Conservation (phyloP, 495 filamentous ascomycete genomes). For the Parmelia sp. region DNA sequence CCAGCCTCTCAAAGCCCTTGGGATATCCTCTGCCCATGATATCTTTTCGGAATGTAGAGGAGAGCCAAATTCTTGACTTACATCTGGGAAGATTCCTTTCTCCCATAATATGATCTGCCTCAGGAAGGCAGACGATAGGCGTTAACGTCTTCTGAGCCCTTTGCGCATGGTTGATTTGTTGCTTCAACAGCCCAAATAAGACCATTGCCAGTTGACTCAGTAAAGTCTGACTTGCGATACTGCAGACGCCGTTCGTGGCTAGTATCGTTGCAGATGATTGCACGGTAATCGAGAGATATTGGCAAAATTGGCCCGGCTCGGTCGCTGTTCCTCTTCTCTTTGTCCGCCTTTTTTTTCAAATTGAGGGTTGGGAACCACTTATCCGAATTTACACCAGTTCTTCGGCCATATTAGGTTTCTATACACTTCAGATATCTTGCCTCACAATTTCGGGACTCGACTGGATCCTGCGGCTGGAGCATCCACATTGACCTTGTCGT, state of each 20-base stretch:
- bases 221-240: background rate
- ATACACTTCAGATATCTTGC: background rate
- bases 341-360: background rate
- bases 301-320: background rate
- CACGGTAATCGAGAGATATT: background rate
- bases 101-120: background rate
- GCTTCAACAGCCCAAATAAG: background rate
- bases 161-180: background rate
- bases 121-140: background rate
- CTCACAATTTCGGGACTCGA: background rate
- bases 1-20: background rate
- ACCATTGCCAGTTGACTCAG: background rate
- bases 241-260: background rate
- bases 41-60: background rate
- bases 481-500: background rate
- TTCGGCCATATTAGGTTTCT: background rate
- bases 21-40: background rate
- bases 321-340: background rate
- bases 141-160: background rate
- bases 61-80: background rate
- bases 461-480: background rate
- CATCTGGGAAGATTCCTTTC: background rate
- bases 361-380: background rate
- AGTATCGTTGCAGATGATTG: background rate
- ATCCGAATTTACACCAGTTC: background rate